Evolutionary conservation across 345 rosid genomes (phyloP), one percentile per base, ranked within the genome.

Genomic region (Dipteronia dyeriana): DNA sequence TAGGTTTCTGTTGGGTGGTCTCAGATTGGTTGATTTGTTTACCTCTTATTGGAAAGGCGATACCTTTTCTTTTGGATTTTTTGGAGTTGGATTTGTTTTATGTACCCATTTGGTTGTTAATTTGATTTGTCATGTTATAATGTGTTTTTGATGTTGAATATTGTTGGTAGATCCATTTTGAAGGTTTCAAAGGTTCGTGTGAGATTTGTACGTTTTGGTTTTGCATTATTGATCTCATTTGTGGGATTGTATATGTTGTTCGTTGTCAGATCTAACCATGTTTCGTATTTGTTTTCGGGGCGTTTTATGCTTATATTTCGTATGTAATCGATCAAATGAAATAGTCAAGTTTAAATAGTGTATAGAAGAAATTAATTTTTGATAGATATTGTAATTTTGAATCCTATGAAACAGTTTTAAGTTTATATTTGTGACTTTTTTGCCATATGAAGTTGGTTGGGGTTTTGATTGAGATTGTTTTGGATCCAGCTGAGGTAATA

Each of bases 401-500:
- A 34, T 19, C 20, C 2, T 26, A 31, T 17, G 13, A 1, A 71
- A 19, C 9, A 1, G 31, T 4, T 0, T 20, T 25, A 43, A 7
- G 53, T 13, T 34, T 22, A 7, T 71, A 53, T n/a, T 57, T 57
- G 25, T 20, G 62, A 19, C 22, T 57, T 20, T 20, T n/a, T 20
- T 20, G 63, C 63, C 20, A 59, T 59, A 20, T 59, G 19, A n/a
- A n/a, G 4, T 73, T 31, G 26, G 60, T 19, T 56, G 43, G 25
- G 4, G 23, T 60, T 61, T 45, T 74, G 62, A 70, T 67, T 2
- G 2, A 38, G 23, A 25, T 25, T 26, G 29, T 57, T 61, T 34
- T 61, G 43, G 61, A 38, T 31, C 34, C 78, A 62, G 56, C 49
- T 70, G 54, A 73, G 79, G 62, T 75, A 59, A 22, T 61, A 76